A percentile compares a stretch with the other conserved stretches of the same genome.
Evolutionary conservation across 441 rosid genomes (phyloP).

Genomic region (Biscutella laevigata): DNA sequence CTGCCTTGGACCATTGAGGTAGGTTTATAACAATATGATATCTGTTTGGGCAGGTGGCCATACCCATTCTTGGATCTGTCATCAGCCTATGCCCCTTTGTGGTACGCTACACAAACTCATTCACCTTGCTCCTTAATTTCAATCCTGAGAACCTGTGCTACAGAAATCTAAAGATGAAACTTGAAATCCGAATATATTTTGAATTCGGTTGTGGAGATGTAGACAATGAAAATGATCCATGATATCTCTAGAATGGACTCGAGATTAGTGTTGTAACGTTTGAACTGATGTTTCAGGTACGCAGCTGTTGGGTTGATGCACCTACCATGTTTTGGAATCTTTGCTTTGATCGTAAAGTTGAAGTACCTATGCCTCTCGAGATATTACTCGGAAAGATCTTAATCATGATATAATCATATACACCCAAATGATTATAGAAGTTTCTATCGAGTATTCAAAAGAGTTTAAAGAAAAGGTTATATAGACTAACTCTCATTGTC

Average conservation of each 20-base stretch:
- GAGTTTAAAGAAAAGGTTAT: not conserved
- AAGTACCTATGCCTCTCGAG: slow-evolving; percentile 50
- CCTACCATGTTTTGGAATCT: slow-evolving; percentile 59
- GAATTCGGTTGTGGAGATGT: not conserved
- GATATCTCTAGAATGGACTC: slow-evolving; percentile 7
- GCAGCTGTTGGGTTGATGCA: slow-evolving; percentile 60
- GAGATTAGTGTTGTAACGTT: no score
- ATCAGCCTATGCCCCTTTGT: slow-evolving; percentile 58
- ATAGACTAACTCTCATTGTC: not conserved
- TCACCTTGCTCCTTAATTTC: not conserved
- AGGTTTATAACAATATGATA: slow-evolving; percentile 6
- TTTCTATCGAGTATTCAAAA: not conserved
- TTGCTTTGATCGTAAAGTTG: slow-evolving; percentile 50
- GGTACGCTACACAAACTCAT: slow-evolving; percentile 39
- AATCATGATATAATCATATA: not conserved
- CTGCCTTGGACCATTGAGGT: not conserved
- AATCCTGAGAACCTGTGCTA: not conserved
- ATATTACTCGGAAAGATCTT: slow-evolving; percentile 16
- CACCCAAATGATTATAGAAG: not conserved
- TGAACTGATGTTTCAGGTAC: slow-evolving; percentile 39
- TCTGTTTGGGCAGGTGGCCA: slow-evolving; percentile 68
- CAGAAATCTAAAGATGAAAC: not conserved
- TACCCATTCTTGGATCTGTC: slow-evolving; percentile 83
- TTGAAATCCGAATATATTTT: not conserved
- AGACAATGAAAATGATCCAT: not conserved